phyloP scores from a whole-genome alignment of 2,329 filamentous ascomycete species.

The Trichoderma breve region DNA sequence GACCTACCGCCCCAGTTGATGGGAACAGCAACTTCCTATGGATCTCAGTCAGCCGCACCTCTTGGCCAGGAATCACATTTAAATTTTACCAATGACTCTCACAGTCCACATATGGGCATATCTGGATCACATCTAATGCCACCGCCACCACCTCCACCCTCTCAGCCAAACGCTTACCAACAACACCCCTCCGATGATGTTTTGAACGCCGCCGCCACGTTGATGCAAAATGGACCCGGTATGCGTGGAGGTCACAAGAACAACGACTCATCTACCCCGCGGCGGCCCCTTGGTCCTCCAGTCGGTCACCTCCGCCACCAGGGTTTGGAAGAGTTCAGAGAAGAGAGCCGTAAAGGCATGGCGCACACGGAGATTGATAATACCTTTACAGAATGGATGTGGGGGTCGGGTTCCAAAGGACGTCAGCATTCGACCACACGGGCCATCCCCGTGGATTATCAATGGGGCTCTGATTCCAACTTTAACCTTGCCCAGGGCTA shows the following conservation, averaged over 20 bases:
- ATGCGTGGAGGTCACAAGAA: conserved; percentile 28
- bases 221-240: conserved; percentile 45
- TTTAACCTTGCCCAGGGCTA: conserved; percentile 61
- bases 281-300: conserved; percentile 34
- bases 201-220: conserved; percentile 53
- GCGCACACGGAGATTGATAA: conserved; percentile 34
- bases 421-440: conserved; percentile 31
- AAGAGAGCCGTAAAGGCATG: conserved; percentile 38
- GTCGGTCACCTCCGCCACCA: conserved; percentile 45
- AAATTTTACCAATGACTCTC: conserved; percentile 23
- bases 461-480: conserved; percentile 67
- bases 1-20: conserved; percentile 64
- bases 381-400: conserved; percentile 44
- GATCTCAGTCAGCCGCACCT: conserved; percentile 45
- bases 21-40: conserved; percentile 63
- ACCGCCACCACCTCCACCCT: conserved; percentile 32
- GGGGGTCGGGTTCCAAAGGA: conserved; percentile 34
- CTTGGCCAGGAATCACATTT: conserved; percentile 26
- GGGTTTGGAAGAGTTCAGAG: conserved; percentile 42
- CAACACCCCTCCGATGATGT: conserved; percentile 52
- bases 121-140: conserved; percentile 36
- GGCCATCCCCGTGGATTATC: conserved; percentile 47
- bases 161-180: conserved; percentile 28
- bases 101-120: conserved; percentile 22
- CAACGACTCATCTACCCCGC: conserved; percentile 26